Evolutionary conservation across 2,329 filamentous ascomycete species (phyloP).

Genomic region (Verticillium albo-atrum): DNA sequence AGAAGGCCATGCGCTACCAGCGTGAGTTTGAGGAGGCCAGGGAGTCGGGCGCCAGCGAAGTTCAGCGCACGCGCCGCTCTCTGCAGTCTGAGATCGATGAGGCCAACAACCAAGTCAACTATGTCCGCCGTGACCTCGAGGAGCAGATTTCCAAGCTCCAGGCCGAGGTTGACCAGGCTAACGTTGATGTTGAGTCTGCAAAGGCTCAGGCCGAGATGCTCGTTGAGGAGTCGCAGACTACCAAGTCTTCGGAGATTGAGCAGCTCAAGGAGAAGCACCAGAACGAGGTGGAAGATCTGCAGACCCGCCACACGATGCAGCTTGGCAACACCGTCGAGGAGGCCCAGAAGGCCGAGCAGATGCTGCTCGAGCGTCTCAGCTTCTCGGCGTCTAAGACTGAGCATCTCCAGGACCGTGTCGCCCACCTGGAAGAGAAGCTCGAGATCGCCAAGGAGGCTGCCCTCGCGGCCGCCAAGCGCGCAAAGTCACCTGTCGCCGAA

Average conservation of each 20-base stretch:
- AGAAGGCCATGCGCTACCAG: slow-evolving; percentile 64
- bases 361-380: slow-evolving; percentile 74
- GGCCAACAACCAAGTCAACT: slow-evolving; percentile 81
- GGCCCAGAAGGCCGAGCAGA: slow-evolving; percentile 72
- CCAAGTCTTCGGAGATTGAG: slow-evolving; percentile 53
- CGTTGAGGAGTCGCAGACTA: slow-evolving; percentile 72
- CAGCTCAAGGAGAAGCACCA: slow-evolving; percentile 55
- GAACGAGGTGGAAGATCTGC: slow-evolving; percentile 68
- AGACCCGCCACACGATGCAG: slow-evolving; percentile 69
- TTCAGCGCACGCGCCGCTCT: slow-evolving; percentile 72
- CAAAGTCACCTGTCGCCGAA: slow-evolving; percentile 51
- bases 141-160: slow-evolving; percentile 70
- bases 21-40: slow-evolving; percentile 81
- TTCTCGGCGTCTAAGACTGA: slow-evolving; percentile 81
- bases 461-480: slow-evolving; percentile 74
- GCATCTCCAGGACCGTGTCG: slow-evolving; percentile 79
- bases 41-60: slow-evolving; percentile 73
- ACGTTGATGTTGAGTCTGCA: slow-evolving; percentile 73
- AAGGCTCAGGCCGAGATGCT: slow-evolving; percentile 80
- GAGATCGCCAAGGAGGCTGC: slow-evolving; percentile 87
- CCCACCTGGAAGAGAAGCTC: slow-evolving; percentile 84
- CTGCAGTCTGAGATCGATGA: slow-evolving; percentile 79
- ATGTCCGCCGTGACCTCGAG: slow-evolving; percentile 76
- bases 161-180: slow-evolving; percentile 70
- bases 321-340: slow-evolving; percentile 75